Percentiles rank a stretch among this genome's conserved stretches.
Evolutionary conservation across 148 eudicot genomes (phyloP).

Genomic region (Dysphania ambrosioides): DNA sequence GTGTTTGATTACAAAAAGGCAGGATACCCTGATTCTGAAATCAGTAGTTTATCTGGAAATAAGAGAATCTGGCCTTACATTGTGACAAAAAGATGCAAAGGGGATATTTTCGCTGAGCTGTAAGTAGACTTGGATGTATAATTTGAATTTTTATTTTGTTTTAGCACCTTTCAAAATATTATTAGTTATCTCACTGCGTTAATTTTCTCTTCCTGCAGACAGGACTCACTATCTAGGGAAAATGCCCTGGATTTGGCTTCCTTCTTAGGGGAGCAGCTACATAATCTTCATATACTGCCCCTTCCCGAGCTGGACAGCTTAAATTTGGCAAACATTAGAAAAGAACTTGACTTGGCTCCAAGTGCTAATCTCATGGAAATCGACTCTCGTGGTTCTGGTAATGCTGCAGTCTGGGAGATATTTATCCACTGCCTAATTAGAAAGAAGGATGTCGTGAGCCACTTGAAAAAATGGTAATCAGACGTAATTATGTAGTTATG

Average conservation of each 20-base stretch:
- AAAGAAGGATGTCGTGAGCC: conserved; percentile 50
- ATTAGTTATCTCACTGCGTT: not conserved
- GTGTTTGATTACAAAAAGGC: conserved; percentile 51
- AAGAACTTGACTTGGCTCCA: conserved; percentile 26
- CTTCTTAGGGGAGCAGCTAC: conserved; percentile 83
- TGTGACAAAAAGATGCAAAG: conserved; percentile 70
- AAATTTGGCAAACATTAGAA: conserved; percentile 24
- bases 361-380: conserved; percentile 32
- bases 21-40: conserved; percentile 32
- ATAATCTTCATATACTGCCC: conserved; percentile 67
- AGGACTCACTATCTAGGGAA: conserved; percentile 59
- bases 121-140: conserved; percentile 36
- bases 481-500: not conserved
- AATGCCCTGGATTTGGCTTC: conserved; percentile 72
- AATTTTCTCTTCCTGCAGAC: conserved; percentile 46
- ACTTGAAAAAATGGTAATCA: conserved; percentile 69
- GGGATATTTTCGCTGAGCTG: conserved; percentile 77
- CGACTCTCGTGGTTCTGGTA: conserved; percentile 25
- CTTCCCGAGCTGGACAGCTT: conserved; percentile 44
- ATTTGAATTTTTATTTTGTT: not conserved
- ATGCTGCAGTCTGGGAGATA: conserved; percentile 48
- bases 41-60: conserved; percentile 32
- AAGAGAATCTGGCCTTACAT: conserved; percentile 72
- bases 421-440: conserved; percentile 47
- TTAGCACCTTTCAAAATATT: not conserved